Conservation (phyloP, 1,139 yeast species). For the Yamadazyma pseudoaaseri region DNA sequence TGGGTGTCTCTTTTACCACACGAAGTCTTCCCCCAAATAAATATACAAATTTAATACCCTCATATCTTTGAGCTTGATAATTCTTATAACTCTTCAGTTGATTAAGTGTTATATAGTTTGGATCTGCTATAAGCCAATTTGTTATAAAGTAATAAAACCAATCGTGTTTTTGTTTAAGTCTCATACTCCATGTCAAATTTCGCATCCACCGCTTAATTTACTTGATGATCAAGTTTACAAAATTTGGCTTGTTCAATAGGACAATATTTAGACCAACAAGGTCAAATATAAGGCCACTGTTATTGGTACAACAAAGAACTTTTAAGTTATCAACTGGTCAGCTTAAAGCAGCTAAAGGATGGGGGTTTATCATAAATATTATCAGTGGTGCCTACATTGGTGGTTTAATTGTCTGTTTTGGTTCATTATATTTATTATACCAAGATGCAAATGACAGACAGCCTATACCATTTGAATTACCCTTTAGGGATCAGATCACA, state of each 20-base stretch:
- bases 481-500: slow-evolving; percentile 31
- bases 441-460: slow-evolving; percentile 42
- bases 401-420: slow-evolving; percentile 37
- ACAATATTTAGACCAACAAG: too few species aligned
- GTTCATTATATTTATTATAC: slow-evolving; percentile 41
- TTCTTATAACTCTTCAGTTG: slow-evolving; percentile 18
- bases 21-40: slow-evolving; percentile 66
- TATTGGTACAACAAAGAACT: too few species aligned
- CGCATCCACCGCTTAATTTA: too few species aligned
- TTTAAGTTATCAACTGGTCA: slow-evolving; percentile 18
- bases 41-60: slow-evolving; percentile 35
- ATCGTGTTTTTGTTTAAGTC: neutral
- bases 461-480: slow-evolving; percentile 40
- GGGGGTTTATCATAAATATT: slow-evolving; percentile 35
- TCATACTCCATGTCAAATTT: too few species aligned
- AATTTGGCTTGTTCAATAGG: too few species aligned
- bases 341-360: slow-evolving; percentile 25
- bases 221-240: too few species aligned
- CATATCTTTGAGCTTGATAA: slow-evolving; percentile 35
- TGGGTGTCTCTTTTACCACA: slow-evolving; percentile 36
- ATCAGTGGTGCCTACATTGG: slow-evolving; percentile 47
- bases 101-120: slow-evolving; percentile 20
- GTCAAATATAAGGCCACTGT: too few species aligned
- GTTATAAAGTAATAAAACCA: slow-evolving; percentile 23
- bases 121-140: slow-evolving; percentile 47